These are phyloP conservation scores for Grosmannia clavigera DNA, from an alignment of 2,329 filamentous ascomycete genomes.

Conservation along the genomic window DNA sequence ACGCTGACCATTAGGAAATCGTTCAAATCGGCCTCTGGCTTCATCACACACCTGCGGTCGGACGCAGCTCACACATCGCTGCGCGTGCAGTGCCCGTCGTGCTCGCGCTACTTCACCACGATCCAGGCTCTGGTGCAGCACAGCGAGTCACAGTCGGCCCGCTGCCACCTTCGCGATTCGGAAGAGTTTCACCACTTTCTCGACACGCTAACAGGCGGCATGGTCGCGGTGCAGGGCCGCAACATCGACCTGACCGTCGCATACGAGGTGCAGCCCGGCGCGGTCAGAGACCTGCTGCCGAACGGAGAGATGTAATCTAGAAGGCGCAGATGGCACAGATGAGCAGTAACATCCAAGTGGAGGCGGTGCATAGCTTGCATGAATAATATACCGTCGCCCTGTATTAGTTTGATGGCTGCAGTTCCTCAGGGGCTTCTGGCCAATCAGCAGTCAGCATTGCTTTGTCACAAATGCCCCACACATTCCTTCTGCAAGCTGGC, in stretches of 20 bases:
- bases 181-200: slow-evolving; percentile 26
- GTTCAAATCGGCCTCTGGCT: slow-evolving; percentile 20
- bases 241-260: slow-evolving; percentile 22
- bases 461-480: background rate
- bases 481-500: background rate
- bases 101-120: slow-evolving; percentile 27
- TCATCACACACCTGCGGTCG: slow-evolving; percentile 33
- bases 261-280: slow-evolving; percentile 18
- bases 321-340: too few species aligned
- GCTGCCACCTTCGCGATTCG: slow-evolving; percentile 31
- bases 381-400: too few species aligned
- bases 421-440: background rate
- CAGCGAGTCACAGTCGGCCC: slow-evolving; percentile 28
- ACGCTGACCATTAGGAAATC: slow-evolving; percentile 22
- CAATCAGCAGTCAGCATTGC: background rate
- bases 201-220: slow-evolving; percentile 26
- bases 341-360: too few species aligned
- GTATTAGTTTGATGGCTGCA: too few species aligned
- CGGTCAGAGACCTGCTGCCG: slow-evolving; percentile 2
- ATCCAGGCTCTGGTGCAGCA: slow-evolving; percentile 34
- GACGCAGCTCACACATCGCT: slow-evolving; percentile 23
- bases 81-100: slow-evolving; percentile 31
- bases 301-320: background rate
- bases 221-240: slow-evolving; percentile 22
- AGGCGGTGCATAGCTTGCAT: too few species aligned